Percentiles rank a stretch among this genome's conserved stretches.
These are phyloP conservation scores for Cercospora sesami DNA, from an alignment of 2,329 filamentous ascomycete genomes.

Conservation along the genomic window DNA sequence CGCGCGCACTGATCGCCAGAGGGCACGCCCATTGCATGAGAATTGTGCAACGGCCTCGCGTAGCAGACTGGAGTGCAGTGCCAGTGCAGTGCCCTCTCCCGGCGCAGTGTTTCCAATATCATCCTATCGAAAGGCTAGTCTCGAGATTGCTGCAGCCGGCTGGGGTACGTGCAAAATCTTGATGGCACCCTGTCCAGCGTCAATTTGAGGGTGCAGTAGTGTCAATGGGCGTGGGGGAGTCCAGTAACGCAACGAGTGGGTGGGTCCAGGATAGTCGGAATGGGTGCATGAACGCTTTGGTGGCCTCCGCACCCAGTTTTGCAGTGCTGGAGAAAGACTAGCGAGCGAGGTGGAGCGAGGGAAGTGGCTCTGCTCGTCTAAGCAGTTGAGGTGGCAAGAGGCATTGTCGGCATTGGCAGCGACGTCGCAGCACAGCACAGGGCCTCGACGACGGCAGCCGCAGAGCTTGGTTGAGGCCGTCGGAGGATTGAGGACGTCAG, in stretches of 20 bases:
- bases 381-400: conserved; percentile 19
- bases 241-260: not conserved
- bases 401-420: not conserved
- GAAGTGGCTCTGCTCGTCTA: conserved; percentile 8
- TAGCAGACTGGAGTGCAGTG: not conserved
- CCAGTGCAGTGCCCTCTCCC: not conserved
- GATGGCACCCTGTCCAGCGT: conserved; percentile 3
- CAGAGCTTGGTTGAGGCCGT: not conserved
- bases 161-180: conserved; percentile 5
- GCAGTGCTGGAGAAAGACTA: conserved; percentile 16
- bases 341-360: conserved; percentile 5
- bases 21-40: not conserved
- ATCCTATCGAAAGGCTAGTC: not conserved
- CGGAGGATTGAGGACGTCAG: not conserved
- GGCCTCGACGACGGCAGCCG: not conserved
- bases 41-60: not conserved
- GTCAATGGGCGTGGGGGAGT: conserved; percentile 16
- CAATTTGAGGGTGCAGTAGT: conserved; percentile 17
- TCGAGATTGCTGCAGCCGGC: not conserved
- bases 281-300: conserved; percentile 18
- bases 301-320: conserved; percentile 6
- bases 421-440: not conserved
- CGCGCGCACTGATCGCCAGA: conserved; percentile 18
- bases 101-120: conserved; percentile 8
- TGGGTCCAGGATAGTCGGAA: conserved; percentile 1